Percentiles rank a stretch among this genome's conserved stretches.
Conservation (phyloP, 2,329 filamentous ascomycete genomes). For the Xylaria sp. region DNA sequence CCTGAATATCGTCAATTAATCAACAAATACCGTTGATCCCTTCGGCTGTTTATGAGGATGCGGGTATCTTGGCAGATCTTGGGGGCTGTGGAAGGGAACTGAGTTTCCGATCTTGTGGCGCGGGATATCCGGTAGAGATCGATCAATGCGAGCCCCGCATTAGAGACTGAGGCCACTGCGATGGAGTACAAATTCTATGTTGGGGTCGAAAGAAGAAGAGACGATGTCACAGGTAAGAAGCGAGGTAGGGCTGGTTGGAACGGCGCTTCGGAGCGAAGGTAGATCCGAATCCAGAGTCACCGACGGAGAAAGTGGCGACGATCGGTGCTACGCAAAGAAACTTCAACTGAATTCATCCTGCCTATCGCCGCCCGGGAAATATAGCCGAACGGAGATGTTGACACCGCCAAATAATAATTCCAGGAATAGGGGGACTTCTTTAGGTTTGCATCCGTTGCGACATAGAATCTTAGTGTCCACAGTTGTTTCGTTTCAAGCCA, state of each 20-base stretch:
- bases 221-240: constrained; percentile 1
- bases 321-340: not conserved
- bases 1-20: not conserved
- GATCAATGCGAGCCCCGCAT: not conserved
- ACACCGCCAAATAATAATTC: constrained; percentile 1
- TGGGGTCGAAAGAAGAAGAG: not conserved
- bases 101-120: constrained; percentile 26
- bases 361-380: not conserved
- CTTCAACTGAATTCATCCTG: no score
- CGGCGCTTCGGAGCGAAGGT: not conserved
- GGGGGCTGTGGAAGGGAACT: constrained; percentile 4
- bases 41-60: not conserved
- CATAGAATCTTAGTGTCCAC: not conserved
- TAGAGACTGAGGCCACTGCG: not conserved
- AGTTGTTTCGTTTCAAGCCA: constrained; percentile 30
- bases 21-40: not conserved
- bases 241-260: constrained; percentile 1
- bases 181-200: not conserved
- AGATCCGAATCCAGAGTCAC: not conserved
- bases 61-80: not conserved
- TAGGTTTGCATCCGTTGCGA: not conserved
- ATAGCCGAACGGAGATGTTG: not conserved
- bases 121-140: constrained; percentile 12
- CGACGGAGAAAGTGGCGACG: not conserved
- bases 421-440: not conserved